phyloP scores from a whole-genome alignment of 306 rosid genomes.

The Castanopsis chinensis region DNA sequence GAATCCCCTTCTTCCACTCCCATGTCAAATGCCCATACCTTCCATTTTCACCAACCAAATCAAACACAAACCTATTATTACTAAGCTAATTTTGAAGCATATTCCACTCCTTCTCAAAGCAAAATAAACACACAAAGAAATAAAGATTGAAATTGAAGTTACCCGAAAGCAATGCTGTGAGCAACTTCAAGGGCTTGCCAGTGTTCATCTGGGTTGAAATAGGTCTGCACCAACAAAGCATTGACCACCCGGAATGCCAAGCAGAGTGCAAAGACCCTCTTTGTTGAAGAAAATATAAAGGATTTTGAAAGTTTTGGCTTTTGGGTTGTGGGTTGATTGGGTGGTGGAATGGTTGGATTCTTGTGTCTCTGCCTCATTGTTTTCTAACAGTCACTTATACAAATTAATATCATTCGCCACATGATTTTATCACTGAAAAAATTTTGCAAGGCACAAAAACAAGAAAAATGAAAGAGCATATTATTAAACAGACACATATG shows the following conservation, averaged over 20 bases:
- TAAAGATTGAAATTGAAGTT: neutral
- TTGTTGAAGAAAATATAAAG: constrained; percentile 24
- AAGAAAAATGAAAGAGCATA: too few species aligned
- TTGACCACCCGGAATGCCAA: constrained; percentile 73
- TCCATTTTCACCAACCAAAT: constrained; percentile 12
- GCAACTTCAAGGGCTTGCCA: constrained; percentile 98
- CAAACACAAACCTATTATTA: neutral
- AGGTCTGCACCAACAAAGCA: constrained; percentile 70
- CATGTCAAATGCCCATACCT: constrained; percentile 94
- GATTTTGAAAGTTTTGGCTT: constrained; percentile 9
- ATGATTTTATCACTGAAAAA: too few species aligned
- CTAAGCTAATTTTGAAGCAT: neutral
- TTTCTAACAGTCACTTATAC: neutral
- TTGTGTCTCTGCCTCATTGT: constrained; percentile 57
- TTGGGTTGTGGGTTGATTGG: neutral
- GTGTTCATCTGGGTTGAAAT: constrained; percentile 96
- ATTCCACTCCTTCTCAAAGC: neutral
- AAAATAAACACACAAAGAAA: neutral
- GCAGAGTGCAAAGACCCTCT: constrained; percentile 43
- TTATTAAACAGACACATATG: too few species aligned
- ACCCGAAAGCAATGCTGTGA: constrained; percentile 83
- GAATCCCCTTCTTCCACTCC: constrained; percentile 92
- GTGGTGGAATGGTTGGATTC: constrained; percentile 14
- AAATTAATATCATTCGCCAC: too few species aligned
- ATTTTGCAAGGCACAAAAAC: too few species aligned